Base-by-base conservation (phyloP, 2,329 filamentous ascomycete species). In the Alternaria sp. region DNA sequence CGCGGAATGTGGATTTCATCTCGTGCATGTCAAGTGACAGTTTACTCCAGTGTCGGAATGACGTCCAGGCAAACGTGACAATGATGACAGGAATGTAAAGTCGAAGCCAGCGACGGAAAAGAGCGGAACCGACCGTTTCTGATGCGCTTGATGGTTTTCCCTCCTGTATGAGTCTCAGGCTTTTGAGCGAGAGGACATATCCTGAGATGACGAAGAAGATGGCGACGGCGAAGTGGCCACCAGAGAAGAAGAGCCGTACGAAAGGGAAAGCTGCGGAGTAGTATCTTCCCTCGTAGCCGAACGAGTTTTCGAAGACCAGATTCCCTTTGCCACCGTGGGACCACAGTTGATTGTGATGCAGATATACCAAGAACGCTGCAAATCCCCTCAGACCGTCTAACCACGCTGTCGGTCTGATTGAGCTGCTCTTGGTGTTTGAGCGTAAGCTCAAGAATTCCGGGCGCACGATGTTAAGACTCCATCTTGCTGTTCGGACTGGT, bases 321-420 rank as follows among this genome's bases (percentile, higher is more conserved):
- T 62, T 80, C 69, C 67, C 84, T 83, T 38, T 85, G 82, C 62
- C 81, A 20, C 66, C 68, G 43, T 77, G 75, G 8, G 90, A 7
- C 81, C 81, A 78, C 62, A 72, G 28, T 73, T 75, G 57, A 72
- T 79, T 73, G 87, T 88, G 44, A 54, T 88, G 86, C 65, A 84
- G 81, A 73, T 90, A 91, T 14, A 91, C 89, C 28, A 90, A 72
- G 30, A 91, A 81, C 3, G 89, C 87, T 5, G 88, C 88, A 62
- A 91, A 89, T 4, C 89, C 89, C 70, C 89, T 80, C 14, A 91
- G 78, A 14, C 89, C 89, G 66, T 91, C 89, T 20, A 89, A 81
- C 75, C 75, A 78, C 7, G 75, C 73, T 49, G 75, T 78, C 49
- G 61, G 66, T 48, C 74, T 62, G 4, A 69, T 41, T 22, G 64